Conservation (phyloP, 345 rosid genomes). For the Pelargonium nanum region DNA sequence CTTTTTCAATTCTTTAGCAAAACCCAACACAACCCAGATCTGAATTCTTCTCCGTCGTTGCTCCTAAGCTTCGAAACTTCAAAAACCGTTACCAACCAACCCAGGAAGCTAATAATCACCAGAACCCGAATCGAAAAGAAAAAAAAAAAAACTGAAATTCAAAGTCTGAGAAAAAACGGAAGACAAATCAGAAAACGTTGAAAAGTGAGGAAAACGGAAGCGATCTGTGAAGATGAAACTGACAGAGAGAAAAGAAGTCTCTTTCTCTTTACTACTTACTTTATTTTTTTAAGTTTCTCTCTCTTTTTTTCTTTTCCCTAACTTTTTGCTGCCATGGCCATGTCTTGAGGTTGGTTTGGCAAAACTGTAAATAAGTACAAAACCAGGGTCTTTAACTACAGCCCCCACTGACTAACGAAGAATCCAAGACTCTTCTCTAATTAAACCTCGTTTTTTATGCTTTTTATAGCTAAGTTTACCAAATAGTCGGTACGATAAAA, state of each 20-base stretch:
- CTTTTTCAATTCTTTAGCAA: background rate
- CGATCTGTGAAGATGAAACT: background rate
- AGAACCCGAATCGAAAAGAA: background rate
- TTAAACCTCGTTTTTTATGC: background rate
- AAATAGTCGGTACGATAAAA: too few species aligned
- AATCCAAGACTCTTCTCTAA: slow-evolving; percentile 47
- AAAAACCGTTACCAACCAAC: background rate
- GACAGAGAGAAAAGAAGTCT: background rate
- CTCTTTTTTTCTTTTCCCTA: background rate
- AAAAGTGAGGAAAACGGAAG: background rate
- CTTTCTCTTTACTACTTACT: background rate
- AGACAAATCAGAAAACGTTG: background rate
- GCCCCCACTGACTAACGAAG: slow-evolving; percentile 51
- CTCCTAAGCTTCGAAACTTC: background rate
- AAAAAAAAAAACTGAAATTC: too few species aligned
- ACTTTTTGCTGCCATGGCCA: slow-evolving; percentile 19
- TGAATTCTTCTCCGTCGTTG: background rate
- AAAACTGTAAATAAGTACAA: slow-evolving; percentile 36
- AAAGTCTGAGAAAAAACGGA: background rate
- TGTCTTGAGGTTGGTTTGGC: slow-evolving; percentile 33
- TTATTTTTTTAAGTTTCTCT: background rate
- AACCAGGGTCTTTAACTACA: slow-evolving; percentile 18
- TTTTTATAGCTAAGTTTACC: too few species aligned
- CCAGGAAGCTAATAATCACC: background rate
- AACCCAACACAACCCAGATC: background rate